A percentile compares a stretch with the other conserved stretches of the same genome.
Evolutionary conservation across 768 basidiomycete genomes (phyloP).

Genomic region (Jaapia argillacea): DNA sequence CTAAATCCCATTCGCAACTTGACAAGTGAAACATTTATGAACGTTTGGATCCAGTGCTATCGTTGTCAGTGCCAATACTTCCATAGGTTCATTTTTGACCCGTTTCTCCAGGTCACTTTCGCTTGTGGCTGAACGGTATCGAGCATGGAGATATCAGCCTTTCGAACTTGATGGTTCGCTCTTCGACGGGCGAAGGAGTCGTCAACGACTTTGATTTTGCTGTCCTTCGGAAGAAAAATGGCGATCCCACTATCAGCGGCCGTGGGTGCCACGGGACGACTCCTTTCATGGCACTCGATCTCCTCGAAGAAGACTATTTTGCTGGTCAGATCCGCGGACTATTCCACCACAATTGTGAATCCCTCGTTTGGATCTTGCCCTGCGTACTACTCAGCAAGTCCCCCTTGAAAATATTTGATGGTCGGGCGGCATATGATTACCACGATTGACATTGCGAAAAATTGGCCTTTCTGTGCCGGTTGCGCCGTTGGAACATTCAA

Average conservation of each 20-base stretch:
- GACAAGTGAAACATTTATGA: conserved; percentile 18
- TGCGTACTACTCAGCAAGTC: no score
- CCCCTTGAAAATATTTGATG: no score
- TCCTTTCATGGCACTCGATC: conserved; percentile 23
- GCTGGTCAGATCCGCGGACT: conserved; percentile 9
- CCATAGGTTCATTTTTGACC: no score
- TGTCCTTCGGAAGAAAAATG: conserved; percentile 4
- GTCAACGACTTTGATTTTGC: conserved; percentile 22
- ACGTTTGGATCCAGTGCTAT: no score
- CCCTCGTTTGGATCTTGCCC: conserved; percentile 21
- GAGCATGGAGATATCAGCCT: conserved; percentile 22
- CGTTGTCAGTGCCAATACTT: no score
- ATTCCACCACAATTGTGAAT: conserved; percentile 23
- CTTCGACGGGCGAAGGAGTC: conserved; percentile 10
- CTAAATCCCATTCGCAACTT: conserved; percentile 2
- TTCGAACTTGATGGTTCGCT: conserved; percentile 20
- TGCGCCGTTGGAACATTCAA: no score
- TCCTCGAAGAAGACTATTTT: conserved; percentile 11
- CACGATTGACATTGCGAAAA: no score
- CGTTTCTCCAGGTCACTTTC: no score
- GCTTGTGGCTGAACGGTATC: no score
- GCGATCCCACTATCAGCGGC: conserved; percentile 1
- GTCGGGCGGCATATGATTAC: no score
- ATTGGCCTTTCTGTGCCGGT: no score
- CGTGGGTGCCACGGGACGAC: conserved; percentile 15